Percentiles rank a stretch among this genome's conserved stretches.
phyloP scores from a whole-genome alignment of 148 eudicot species.

The Polygonum maritimum region DNA sequence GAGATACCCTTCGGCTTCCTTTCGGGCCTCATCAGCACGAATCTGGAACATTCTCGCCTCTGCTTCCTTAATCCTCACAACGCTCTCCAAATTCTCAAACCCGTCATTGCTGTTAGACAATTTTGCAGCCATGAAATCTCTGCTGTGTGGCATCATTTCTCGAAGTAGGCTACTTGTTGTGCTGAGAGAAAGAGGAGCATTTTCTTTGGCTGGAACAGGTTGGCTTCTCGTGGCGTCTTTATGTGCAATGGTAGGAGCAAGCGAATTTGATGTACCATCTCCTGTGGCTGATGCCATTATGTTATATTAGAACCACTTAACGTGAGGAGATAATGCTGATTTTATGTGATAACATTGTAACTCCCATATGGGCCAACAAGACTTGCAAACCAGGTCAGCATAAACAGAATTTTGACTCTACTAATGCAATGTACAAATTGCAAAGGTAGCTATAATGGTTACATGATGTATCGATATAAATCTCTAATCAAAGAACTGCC shows the following conservation, averaged over 20 bases:
- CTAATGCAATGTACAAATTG: not conserved
- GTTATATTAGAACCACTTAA: not conserved
- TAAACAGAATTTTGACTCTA: not conserved
- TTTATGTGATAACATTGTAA: too few relatives aligned
- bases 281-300: slow-evolving; percentile 27
- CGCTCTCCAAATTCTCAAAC: slow-evolving; percentile 57
- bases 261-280: slow-evolving; percentile 18
- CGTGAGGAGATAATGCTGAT: too few relatives aligned
- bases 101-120: slow-evolving; percentile 35
- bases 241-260: slow-evolving; percentile 21
- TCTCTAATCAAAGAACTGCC: not conserved
- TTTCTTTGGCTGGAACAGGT: slow-evolving; percentile 23
- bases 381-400: not conserved
- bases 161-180: slow-evolving; percentile 18
- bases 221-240: slow-evolving; percentile 23
- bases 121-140: slow-evolving; percentile 28
- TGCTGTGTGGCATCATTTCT: slow-evolving; percentile 24
- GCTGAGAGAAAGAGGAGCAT: slow-evolving; percentile 16
- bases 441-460: not conserved
- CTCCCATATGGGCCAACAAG: not conserved
- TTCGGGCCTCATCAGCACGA: slow-evolving; percentile 79
- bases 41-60: slow-evolving; percentile 74
- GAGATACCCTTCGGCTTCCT: slow-evolving; percentile 52
- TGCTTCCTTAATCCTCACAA: slow-evolving; percentile 58
- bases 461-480: not conserved